Evolutionary conservation across 768 basidiomycete genomes (phyloP), one percentile per base, ranked within the genome.

Genomic region (Lactarius hengduanensis): DNA sequence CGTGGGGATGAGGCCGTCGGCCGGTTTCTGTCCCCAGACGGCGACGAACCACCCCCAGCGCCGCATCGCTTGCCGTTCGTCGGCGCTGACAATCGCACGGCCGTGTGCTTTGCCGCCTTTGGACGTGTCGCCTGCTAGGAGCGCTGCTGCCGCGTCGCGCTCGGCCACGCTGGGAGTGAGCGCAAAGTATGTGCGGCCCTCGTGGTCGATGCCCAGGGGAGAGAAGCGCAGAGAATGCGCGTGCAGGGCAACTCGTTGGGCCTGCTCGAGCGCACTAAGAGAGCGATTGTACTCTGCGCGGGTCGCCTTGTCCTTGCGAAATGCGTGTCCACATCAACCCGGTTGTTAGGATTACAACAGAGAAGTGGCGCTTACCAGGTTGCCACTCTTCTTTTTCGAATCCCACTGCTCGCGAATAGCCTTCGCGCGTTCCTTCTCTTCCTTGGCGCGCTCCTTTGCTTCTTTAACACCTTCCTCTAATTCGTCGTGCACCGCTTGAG

Each of bases 11-110:
- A 69, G 32, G 16, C 40, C 65, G 18, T 67, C 66, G 1, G 26
- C 68, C 0, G 86, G 84, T 67, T 77, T 82, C 75, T 76, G 83
- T 1, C 91, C 91, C 83, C 85, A 90, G 1, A 91, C 88, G 4
- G 83, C 85, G n/a, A 94, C 71, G 73, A 90, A 89, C 88, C 88
- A 91, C 1, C 85, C 80, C 91, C 91, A 94, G 38, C 83, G 80
- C 65, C 74, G 81, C 74, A 88, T 75, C 40, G 78, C 75, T 26
- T 74, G 73, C n/a, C 86, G 78, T n/a, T 86, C 84, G 16, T 84
- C 83, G 36, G 77, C 75, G 9, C 79, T 71, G 30, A 80, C 36
- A 75, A 77, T 32, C 74, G 73, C 62, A 74, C 78, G 34, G 74
- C 78, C 71, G 77, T 82, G 71, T 74, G 82, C 72, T 76, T 82